phyloP scores from a whole-genome alignment of 1,139 yeast species.

The Hyphopichia fennica region DNA sequence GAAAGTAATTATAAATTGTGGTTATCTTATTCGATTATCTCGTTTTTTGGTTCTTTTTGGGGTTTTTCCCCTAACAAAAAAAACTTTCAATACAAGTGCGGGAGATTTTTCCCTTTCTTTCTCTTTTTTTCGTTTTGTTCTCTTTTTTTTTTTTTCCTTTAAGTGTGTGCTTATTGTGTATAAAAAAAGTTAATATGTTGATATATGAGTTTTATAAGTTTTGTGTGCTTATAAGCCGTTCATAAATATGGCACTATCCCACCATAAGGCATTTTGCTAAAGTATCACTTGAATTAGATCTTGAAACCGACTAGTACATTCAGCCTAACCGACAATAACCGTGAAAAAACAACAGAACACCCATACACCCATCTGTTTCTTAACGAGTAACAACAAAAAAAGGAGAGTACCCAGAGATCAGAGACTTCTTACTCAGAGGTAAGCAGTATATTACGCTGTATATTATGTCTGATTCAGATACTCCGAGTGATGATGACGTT shows the following conservation, averaged over 20 bases:
- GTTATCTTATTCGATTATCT: neutral
- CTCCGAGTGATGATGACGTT: slow-evolving; percentile 3
- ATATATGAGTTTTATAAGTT: no score
- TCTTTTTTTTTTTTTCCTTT: neutral
- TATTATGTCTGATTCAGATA: neutral
- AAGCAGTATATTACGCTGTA: no score
- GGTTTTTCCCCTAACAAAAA: no score
- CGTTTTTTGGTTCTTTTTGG: neutral
- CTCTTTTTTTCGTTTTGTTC: neutral
- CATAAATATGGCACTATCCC: no score
- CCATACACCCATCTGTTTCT: no score
- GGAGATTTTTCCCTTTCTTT: neutral
- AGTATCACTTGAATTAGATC: no score
- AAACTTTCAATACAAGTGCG: neutral
- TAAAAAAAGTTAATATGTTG: no score
- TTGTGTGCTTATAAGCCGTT: no score
- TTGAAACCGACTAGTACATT: neutral
- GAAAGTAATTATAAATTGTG: neutral
- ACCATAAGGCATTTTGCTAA: no score
- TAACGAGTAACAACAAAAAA: no score
- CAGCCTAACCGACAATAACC: neutral
- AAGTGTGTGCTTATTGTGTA: neutral
- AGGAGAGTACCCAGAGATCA: no score
- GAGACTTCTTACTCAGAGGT: no score
- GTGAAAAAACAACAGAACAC: neutral